Conservation (phyloP, 2,329 filamentous ascomycete species). For the Alternaria ventricosa region DNA sequence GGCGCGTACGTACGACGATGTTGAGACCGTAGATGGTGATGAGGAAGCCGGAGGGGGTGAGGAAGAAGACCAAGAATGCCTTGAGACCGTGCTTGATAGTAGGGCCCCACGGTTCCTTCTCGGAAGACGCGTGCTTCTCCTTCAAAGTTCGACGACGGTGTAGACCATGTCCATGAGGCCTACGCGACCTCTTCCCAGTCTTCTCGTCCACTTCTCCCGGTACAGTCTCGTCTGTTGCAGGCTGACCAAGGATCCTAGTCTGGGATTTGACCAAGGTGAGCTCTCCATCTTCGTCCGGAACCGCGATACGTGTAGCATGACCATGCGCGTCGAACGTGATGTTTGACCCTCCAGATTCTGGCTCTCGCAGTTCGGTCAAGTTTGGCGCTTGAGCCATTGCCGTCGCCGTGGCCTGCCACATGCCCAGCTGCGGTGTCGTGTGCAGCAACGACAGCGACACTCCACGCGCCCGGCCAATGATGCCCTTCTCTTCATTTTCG, state of each 20-base stretch:
- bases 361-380: slow-evolving; percentile 45
- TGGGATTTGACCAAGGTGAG: slow-evolving; percentile 9
- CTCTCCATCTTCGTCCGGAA: slow-evolving; percentile 17
- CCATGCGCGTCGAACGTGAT: slow-evolving; percentile 28
- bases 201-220: not conserved
- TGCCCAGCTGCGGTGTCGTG: slow-evolving; percentile 46
- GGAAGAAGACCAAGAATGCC: slow-evolving; percentile 73
- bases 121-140: slow-evolving; percentile 23
- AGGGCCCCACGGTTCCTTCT: slow-evolving; percentile 57
- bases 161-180: not conserved
- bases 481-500: slow-evolving; percentile 9
- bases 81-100: slow-evolving; percentile 63
- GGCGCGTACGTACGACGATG: slow-evolving; percentile 58
- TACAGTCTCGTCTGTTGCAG: not conserved
- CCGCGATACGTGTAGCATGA: slow-evolving; percentile 21
- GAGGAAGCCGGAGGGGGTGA: slow-evolving; percentile 76
- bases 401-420: slow-evolving; percentile 52
- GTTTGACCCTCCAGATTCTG: slow-evolving; percentile 20
- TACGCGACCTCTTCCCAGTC: not conserved
- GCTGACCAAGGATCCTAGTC: slow-evolving; percentile 10
- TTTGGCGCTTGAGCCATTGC: slow-evolving; percentile 51
- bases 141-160: slow-evolving; percentile 14
- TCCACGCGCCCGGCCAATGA: slow-evolving; percentile 28
- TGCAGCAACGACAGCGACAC: slow-evolving; percentile 43
- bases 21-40: slow-evolving; percentile 81